phyloP scores from a whole-genome alignment of 108 stramenopile species.

The Licmophora abbreviata region DNA sequence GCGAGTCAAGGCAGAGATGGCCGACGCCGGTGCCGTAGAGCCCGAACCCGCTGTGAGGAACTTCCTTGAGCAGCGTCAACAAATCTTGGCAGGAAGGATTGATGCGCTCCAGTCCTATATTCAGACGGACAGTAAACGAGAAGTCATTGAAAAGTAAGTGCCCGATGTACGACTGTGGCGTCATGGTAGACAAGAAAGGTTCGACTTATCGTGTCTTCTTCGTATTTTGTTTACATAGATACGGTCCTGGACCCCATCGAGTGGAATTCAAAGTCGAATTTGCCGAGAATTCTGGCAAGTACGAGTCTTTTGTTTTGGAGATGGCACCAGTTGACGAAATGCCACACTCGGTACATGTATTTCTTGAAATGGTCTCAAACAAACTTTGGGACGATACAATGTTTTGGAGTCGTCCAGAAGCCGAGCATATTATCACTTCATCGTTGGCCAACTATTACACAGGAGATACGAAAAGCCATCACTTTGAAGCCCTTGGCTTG shows the following conservation, averaged over 20 bases:
- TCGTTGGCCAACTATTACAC: conserved; percentile 19
- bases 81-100: conserved; percentile 20
- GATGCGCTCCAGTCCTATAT: conserved; percentile 14
- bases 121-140: conserved; percentile 21
- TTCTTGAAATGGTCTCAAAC: conserved; percentile 56
- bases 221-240: conserved; percentile 3
- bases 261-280: conserved; percentile 35
- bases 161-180: background rate
- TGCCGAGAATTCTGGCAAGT: conserved; percentile 3
- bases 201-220: background rate
- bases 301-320: conserved; percentile 37
- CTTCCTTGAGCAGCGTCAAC: conserved; percentile 39
- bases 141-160: conserved; percentile 29
- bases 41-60: too few species aligned
- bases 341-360: conserved; percentile 66
- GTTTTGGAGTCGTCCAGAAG: conserved; percentile 45
- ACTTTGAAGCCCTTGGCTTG: conserved; percentile 27
- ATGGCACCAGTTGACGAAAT: conserved; percentile 47
- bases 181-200: background rate
- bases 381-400: conserved; percentile 52
- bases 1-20: background rate
- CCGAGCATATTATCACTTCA: conserved; percentile 55
- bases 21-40: background rate
- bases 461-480: conserved; percentile 22
- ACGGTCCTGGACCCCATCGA: conserved; percentile 50